Evolutionary conservation across 805 yeast species (phyloP), one percentile per base, ranked within the genome.

Genomic region (Wickerhamiella sergipiensis): DNA sequence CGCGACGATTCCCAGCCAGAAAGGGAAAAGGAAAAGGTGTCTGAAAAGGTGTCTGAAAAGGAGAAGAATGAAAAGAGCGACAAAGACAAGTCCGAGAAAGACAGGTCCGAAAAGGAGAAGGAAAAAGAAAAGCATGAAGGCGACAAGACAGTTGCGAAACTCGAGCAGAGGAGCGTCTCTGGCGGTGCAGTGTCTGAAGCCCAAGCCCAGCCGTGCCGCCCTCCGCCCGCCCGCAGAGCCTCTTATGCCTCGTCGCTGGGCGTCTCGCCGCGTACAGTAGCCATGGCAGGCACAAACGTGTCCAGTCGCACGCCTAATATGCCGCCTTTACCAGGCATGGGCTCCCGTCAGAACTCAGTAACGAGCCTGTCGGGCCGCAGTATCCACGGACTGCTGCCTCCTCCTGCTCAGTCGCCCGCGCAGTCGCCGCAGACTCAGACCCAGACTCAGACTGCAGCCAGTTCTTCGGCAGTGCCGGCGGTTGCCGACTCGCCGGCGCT

Each of bases 1-100:
- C 45, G 50, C 48, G 50, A 57, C 48, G 44, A 59, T 13, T 24
- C 26, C 8, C 60, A 53, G 29, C 52, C 47, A n/a, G 50, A 52
- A 15, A 59, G 52, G 15, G 31, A 43, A 2, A 44, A 44, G 18
- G 57, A 49, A 24, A 49, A 43, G 36, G 53, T 47, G 24, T 23
- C 29, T 19, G 36, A 18, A 39, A 38, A 19, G 7, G 21, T 50
- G 50, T 13, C 36, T 17, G 40, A 36, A 33, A 55, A 52, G 54
- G 33, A 9, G n/a, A 23, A 17, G 9, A 6, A 15, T 8, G 44
- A 38, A n/a, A 46, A 24, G 15, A 24, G 23, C 36, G 22, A 38
- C 2, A 18, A 21, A 6, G 24, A 18, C 4, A 21, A 40, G 7
- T 24, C n/a, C 19, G 43, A 40, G 13, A 19, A 31, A n/a, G 12